Evolutionary conservation across 208 protist genomes (phyloP).

Genomic region (Trypanosoma lewisi): DNA sequence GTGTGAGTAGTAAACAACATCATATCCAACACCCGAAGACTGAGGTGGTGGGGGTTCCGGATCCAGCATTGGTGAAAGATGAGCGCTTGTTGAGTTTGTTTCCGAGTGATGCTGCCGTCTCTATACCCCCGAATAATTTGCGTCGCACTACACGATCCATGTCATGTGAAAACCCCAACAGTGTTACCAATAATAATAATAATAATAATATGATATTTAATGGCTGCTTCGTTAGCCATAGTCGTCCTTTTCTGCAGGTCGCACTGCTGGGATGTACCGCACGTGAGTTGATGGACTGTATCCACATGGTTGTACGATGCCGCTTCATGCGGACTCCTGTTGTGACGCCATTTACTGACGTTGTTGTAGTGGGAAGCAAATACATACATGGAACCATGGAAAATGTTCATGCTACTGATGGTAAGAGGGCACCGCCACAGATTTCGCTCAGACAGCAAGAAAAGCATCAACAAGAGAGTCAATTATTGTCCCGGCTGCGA

Average conservation of each 20-base stretch:
- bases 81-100: background rate
- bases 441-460: background rate
- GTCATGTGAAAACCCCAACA: background rate
- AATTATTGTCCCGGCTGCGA: slow-evolving; percentile 7
- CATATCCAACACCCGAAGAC: background rate
- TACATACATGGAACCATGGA: slow-evolving; percentile 24
- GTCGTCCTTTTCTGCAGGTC: slow-evolving; percentile 49
- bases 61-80: background rate
- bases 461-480: slow-evolving; percentile 6
- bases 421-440: background rate
- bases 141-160: background rate
- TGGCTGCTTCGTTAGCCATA: slow-evolving; percentile 17
- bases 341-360: slow-evolving; percentile 54
- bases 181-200: too few relatives aligned
- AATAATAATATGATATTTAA: background rate
- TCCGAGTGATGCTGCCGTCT: background rate
- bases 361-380: slow-evolving; percentile 69
- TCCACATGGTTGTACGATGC: slow-evolving; percentile 33
- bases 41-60: background rate
- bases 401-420: background rate
- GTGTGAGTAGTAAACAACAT: background rate
- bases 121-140: background rate
- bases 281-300: slow-evolving; percentile 34
- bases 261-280: slow-evolving; percentile 49
- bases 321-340: slow-evolving; percentile 58